Evolutionary conservation across 805 yeast species (phyloP), one percentile per base, ranked within the genome.

Genomic region (Brettanomyces anomalus): DNA sequence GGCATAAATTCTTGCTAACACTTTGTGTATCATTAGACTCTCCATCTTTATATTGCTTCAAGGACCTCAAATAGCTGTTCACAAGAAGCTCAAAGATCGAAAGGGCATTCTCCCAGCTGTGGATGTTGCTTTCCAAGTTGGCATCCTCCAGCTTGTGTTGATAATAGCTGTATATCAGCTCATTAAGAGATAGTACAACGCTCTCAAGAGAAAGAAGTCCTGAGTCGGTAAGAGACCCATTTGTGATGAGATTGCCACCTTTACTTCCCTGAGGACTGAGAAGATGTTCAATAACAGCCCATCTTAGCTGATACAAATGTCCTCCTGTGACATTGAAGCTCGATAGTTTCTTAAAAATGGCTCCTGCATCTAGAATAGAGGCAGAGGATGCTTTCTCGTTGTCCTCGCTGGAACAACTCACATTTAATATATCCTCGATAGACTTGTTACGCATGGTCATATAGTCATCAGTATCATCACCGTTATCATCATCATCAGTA

Each of bases 41-140:
- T 37, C 49, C 58, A 5, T 50, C 37, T 33, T 53, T 58, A 18
- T 49, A 44, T 31, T 56, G 58, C 20, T 51, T 47, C 16, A 45
- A 46, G 24, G 65, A 45, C 2, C 60, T 47, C 4, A 74, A 58
- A 48, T 65, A 71, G 2, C 55, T 43, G 49, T 77, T 77, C 3
- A 68, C 60, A 11, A 75, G 51, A 0, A 71, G 42, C 45, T 77
- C 82, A 40, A 58, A 60, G 1, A 73, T 54, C 2, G 73, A 60
- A 3, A 70, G 56, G 1, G 68, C 53, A 16, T 65, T 52, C 2
- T 46, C 48, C 5, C 46, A 30, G 5, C 21, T 15, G n/a, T 21
- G 14, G n/a, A 26, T 8, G 10, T 11, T 11, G 15, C 5, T 15
- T 2, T 39, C 33, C 4, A 33, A 7, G 3, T 26, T 6, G 6